Evolutionary conservation across 2,329 filamentous ascomycete genomes (phyloP).

Genomic region (Tetracladium maxilliforme): DNA sequence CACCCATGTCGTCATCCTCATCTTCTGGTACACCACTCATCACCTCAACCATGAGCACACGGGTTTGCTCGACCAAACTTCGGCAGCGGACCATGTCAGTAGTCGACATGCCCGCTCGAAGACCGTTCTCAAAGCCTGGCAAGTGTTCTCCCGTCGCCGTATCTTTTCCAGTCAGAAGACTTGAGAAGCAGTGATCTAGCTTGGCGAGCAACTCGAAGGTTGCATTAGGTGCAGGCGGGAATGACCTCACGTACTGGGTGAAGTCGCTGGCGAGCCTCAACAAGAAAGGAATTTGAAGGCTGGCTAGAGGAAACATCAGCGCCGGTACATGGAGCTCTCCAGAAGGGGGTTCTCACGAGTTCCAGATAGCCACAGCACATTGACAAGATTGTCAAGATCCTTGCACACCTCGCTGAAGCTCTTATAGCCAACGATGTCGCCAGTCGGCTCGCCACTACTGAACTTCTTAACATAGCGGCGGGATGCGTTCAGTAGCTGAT

Average conservation of each 20-base stretch:
- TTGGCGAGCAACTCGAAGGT: constrained; percentile 63
- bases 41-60: constrained; percentile 54
- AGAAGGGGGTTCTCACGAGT: constrained; percentile 48
- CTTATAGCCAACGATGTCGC: constrained; percentile 33
- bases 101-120: constrained; percentile 45
- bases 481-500: constrained; percentile 34
- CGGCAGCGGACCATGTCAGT: constrained; percentile 84
- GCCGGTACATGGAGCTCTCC: constrained; percentile 2
- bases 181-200: constrained; percentile 71
- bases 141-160: constrained; percentile 47
- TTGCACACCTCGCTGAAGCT: constrained; percentile 55
- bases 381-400: constrained; percentile 61
- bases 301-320: constrained; percentile 31
- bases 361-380: constrained; percentile 74
- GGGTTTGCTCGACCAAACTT: constrained; percentile 63
- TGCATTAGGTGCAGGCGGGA: constrained; percentile 50
- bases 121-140: constrained; percentile 52
- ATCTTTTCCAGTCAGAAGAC: constrained; percentile 54
- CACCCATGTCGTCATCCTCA: constrained; percentile 19
- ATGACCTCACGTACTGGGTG: constrained; percentile 56
- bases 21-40: constrained; percentile 38
- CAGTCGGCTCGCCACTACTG: constrained; percentile 16
- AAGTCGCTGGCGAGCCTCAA: constrained; percentile 64
- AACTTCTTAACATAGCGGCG: constrained; percentile 48
- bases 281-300: constrained; percentile 71